Percentiles rank a stretch among this genome's conserved stretches.
Evolutionary conservation across 129 eudicot genomes (phyloP).

Genomic region (Tanacetum coccineum): DNA sequence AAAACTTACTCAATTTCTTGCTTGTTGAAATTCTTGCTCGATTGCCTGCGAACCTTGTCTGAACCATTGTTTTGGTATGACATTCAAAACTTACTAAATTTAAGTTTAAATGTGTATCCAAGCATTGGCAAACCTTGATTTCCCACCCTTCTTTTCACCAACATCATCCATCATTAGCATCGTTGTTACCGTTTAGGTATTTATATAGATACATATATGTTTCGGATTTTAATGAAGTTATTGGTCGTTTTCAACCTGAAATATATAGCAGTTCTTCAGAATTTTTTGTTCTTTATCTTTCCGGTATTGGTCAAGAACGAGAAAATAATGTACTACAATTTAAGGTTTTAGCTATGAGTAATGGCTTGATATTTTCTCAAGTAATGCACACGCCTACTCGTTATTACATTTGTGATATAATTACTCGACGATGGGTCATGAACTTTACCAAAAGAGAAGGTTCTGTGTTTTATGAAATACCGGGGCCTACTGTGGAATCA

Average conservation of each 20-base stretch:
- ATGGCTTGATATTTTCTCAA: not conserved
- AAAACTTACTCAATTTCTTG: not conserved
- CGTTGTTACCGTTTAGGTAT: not conserved
- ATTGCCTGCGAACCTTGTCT: not conserved
- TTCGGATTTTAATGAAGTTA: not conserved
- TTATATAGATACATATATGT: not conserved
- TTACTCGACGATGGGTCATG: too few species aligned
- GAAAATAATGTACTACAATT: not conserved
- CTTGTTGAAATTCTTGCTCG: not conserved
- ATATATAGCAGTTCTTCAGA: not conserved
- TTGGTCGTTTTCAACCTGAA: not conserved
- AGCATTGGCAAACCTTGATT: not conserved
- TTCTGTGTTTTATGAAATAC: too few species aligned
- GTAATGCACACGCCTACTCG: not conserved
- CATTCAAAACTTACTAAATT: too few species aligned
- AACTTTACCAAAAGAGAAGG: too few species aligned
- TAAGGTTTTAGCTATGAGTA: not conserved
- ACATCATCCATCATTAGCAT: not conserved
- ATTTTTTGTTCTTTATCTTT: not conserved
- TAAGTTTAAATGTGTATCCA: not conserved
- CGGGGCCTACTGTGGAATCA: too few species aligned
- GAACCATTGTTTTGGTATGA: too few species aligned
- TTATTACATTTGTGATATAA: slow-evolving; percentile 38
- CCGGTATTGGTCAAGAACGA: not conserved
- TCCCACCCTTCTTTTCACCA: not conserved